phyloP scores from a whole-genome alignment of 2,329 filamentous ascomycete species.

The Nakataea oryzae region DNA sequence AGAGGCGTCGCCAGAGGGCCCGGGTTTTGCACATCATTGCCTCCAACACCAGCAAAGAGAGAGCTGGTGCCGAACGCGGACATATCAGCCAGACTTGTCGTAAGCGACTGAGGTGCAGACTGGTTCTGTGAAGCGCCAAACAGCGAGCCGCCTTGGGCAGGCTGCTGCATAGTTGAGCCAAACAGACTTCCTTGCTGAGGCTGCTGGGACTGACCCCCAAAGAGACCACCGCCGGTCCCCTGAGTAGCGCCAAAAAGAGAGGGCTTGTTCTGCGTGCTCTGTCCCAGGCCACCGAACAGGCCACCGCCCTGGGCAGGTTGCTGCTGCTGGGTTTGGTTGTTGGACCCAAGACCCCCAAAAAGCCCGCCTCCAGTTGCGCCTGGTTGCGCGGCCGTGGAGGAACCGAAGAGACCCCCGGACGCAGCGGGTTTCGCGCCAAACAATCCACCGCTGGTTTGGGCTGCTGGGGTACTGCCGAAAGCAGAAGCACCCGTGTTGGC shows the following conservation, averaged over 20 bases:
- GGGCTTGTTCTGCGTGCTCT: slow-evolving; percentile 40
- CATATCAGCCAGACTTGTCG: slow-evolving; percentile 70
- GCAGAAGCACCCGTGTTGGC: slow-evolving; percentile 4
- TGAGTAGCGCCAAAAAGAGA: slow-evolving; percentile 42
- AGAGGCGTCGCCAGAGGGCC: slow-evolving; percentile 89
- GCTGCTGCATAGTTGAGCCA: slow-evolving; percentile 37
- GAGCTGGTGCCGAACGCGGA: slow-evolving; percentile 85
- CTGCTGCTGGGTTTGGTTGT: slow-evolving; percentile 23
- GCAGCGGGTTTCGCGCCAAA: slow-evolving; percentile 31
- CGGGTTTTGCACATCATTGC: slow-evolving; percentile 55
- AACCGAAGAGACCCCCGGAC: slow-evolving; percentile 38
- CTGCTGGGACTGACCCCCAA: slow-evolving; percentile 38
- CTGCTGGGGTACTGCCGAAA: slow-evolving; percentile 3
- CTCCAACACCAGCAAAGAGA: slow-evolving; percentile 66
- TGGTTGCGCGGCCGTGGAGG: slow-evolving; percentile 21
- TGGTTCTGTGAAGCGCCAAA: slow-evolving; percentile 45
- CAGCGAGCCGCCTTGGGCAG: slow-evolving; percentile 40
- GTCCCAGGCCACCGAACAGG: slow-evolving; percentile 39
- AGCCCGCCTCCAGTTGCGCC: slow-evolving; percentile 32
- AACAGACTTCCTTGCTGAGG: slow-evolving; percentile 31
- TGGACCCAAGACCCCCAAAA: slow-evolving; percentile 34
- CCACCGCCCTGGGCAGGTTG: slow-evolving; percentile 21
- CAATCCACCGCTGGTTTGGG: slow-evolving; percentile 19
- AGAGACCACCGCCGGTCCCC: slow-evolving; percentile 37
- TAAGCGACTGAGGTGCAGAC: slow-evolving; percentile 54